Evolutionary conservation across 2,329 filamentous ascomycete genomes (phyloP), one percentile per base, ranked within the genome.

Genomic region (Neofusicoccum cordaticola): DNA sequence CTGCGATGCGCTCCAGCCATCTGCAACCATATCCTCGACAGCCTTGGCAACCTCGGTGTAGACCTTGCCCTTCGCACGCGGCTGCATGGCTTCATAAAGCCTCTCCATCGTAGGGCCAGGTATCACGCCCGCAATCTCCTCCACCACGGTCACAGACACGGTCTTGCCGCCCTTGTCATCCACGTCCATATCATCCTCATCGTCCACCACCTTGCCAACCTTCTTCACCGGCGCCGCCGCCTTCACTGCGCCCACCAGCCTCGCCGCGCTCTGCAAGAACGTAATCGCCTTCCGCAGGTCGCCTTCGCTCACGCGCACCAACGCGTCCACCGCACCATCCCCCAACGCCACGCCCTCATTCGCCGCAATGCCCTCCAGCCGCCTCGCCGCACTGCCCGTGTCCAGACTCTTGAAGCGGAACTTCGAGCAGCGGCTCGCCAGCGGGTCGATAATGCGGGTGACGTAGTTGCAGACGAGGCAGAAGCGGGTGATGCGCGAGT

Each of bases 381-480:
- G 83, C 72, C 84, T 86, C 71, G 88, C 89, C 7, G 95, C 92
- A 73, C 96, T 96, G 7, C 86, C 87, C 72, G 93, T 90, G 75
- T 97, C 94, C 68, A 99, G 81, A 68, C 91, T 92, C 86, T 99
- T 99, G 85, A 99, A 99, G 37, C 95, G 85, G 76, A 99, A 99
- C 79, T 99, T 99, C 78, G 89, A 93, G 81, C 95, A 99, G 71
- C 95, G 86, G 76, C 88, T 93, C 1, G 95, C 95, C 22, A 99
- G 81, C 6, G 95, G 96, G 75, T 99, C 95, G 72, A 99, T 99
- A 75, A 99, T 99, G 66, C 95, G 85, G 3, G 95, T 98, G 51
- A 99, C 95, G 73, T 99, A 99, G 80, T 99, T 99, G 81, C 96
- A 99, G 65, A 98, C 94, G 47, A 99, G 83, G 75, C 95, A 98